Base-by-base conservation (phyloP, 2,329 filamentous ascomycete genomes). In the Botrytis squamosa region DNA sequence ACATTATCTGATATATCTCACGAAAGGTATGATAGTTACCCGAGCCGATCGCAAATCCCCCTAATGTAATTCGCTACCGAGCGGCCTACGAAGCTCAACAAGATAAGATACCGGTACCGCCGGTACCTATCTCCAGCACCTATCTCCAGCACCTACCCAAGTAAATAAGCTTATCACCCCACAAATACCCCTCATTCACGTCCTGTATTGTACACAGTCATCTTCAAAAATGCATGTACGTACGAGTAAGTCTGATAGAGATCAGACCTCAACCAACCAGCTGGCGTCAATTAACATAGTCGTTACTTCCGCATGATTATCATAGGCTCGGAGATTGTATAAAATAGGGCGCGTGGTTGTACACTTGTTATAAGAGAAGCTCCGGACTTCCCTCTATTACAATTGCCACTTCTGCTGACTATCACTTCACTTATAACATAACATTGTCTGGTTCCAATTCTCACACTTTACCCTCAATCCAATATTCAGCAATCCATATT, bases 161-260 rank as follows among this genome's bases (percentile, higher is more conserved):
- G 14, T 36, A 40, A 62, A 25, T 3, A 44, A 66, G 33, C 29
- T 44, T 49, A 25, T 49, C 9, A 66, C 64, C 33, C 42, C 29
- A 66, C 64, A 38, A 49, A 68, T 68, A 42, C 65, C 49, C 46
- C 65, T 68, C 65, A 55, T 55, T 16, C 16, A 4, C 25, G 12
- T 36, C 20, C 57, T 12, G 12, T n/a, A 25, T n/a, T 36, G 10
- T 38, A 62, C 25, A 62, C 59, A 16, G 59, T 14, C 20, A 38
- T 62, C 36, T 40, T 38, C 10, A 38, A 57, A 22, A 62, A 38
- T 67, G 64, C 33, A 67, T 55, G 33, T 38, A 33, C 33, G 33
- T 33, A 33, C 33, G 33, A 33, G 33, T 33, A 52, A 29, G 33
- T 55, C 52, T 16, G n/a, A 29, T 9, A 29, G n/a, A 57, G 14